Percentiles rank a stretch among this genome's conserved stretches.
phyloP scores from a whole-genome alignment of 352 stramenopile species.

The Phytophthora colocasiae region DNA sequence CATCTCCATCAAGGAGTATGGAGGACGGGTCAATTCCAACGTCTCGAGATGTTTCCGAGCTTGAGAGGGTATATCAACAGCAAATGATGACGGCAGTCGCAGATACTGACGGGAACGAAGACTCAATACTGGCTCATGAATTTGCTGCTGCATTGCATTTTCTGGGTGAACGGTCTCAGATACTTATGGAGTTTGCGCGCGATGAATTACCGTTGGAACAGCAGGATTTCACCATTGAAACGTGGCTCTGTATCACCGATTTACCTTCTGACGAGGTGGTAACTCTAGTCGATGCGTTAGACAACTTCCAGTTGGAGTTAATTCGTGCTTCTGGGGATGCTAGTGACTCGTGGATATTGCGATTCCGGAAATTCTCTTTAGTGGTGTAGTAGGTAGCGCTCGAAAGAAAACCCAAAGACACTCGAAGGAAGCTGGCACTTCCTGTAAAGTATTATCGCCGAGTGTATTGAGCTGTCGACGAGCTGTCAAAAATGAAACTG shows the following conservation, averaged over 20 bases:
- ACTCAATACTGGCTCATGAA: constrained; percentile 6
- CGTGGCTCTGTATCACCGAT: constrained; percentile 46
- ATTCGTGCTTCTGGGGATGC: neutral
- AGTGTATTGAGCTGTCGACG: too few relatives aligned
- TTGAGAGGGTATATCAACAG: constrained; percentile 14
- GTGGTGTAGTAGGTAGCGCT: too few relatives aligned
- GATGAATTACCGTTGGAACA: constrained; percentile 19
- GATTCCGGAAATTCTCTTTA: constrained; percentile 41
- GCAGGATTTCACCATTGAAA: constrained; percentile 52
- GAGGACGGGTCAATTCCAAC: constrained; percentile 16
- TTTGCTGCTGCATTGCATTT: constrained; percentile 42
- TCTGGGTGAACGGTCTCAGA: constrained; percentile 20
- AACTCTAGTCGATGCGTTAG: constrained; percentile 42
- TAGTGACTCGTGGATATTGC: constrained; percentile 29
- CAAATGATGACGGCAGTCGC: constrained; percentile 9
- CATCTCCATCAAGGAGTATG: neutral
- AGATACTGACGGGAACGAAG: neutral
- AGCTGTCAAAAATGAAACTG: too few relatives aligned
- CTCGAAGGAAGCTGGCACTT: too few relatives aligned
- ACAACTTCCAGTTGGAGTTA: constrained; percentile 45
- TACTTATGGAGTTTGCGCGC: constrained; percentile 31
- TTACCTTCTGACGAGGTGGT: constrained; percentile 21
- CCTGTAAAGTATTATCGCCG: too few relatives aligned
- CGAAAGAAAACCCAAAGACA: too few relatives aligned
- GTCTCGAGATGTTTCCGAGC: constrained; percentile 15